Base-by-base conservation (phyloP, 2,329 filamentous ascomycete genomes). In the Decorospora gaudefroyi region DNA sequence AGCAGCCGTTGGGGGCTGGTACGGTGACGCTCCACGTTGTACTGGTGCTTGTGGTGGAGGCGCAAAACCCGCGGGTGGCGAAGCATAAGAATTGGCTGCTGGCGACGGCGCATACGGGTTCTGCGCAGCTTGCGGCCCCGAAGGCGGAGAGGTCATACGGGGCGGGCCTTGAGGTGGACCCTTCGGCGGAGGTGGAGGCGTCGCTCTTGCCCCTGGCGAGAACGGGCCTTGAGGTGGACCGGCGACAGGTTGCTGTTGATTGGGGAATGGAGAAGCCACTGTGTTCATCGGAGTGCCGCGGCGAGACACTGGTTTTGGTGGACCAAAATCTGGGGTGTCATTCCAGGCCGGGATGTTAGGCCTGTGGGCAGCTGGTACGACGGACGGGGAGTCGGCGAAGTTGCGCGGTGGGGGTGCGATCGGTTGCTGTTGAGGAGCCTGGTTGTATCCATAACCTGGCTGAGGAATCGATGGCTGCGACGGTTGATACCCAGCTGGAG, bases 281-380 rank as follows among this genome's bases (percentile, higher is more conserved):
- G 86, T 76, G 37, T 83, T 81, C 29, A 83, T 76, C 42, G 91
- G 90, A 1, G 92, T 96, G 31, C 79, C 78, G 65, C 86, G 83
- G 55, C 91, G 84, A 15, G 85, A 80, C 10, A 82, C 80, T n/a
- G 86, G 79, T 41, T 74, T 92, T 89, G 31, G 82, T 4, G 56
- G 79, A 31, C 74, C 68, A 56, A 97, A 84, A 42, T 96, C 81
- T 1, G 93, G 93, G 37, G 95, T 86, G 70, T 99, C 93, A 59
- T 99, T 99, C 93, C 93, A 99, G 59, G 88, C 87, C 18, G 85
- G 82, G 52, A 85, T 85, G 53, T 87, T 86, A 64, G 84, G 85
- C 44, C 82, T 76, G 62, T 83, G 84, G 7, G 88, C 82, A 12
- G 88, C 83, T 15, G 90, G 85, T 23, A 62, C 34, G 11, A 75